These are phyloP conservation scores for Boletellus deceptivus DNA, from an alignment of 1,284 basidiomycete genomes.

Conservation along the genomic window DNA sequence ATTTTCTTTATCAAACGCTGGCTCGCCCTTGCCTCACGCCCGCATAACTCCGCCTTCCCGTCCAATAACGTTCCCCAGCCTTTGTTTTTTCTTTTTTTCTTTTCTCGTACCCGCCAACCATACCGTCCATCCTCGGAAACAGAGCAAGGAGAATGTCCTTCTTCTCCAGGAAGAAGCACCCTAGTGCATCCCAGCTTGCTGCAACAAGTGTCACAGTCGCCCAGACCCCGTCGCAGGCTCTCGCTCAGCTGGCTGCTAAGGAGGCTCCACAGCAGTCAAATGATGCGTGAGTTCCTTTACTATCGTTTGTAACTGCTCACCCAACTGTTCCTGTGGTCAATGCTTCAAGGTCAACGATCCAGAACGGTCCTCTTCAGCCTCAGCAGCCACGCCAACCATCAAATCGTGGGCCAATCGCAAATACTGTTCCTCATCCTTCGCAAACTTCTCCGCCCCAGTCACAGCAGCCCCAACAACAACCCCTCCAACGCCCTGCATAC, in stretches of 20 bases:
- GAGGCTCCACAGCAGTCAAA: slow-evolving; percentile 27
- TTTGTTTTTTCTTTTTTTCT: slow-evolving; percentile 4
- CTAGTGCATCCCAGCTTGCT: slow-evolving; percentile 39
- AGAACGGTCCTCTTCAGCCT: slow-evolving; percentile 28
- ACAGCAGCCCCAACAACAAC: slow-evolving; percentile 26
- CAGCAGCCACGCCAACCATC: slow-evolving; percentile 36
- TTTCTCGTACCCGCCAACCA: slow-evolving; percentile 39
- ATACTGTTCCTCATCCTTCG: slow-evolving; percentile 20
- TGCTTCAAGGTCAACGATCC: slow-evolving; percentile 18
- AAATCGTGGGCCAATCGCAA: slow-evolving; percentile 26
- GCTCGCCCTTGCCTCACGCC: slow-evolving; percentile 19
- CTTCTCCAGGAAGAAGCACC: slow-evolving; percentile 81
- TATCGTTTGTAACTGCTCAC: slow-evolving; percentile 10
- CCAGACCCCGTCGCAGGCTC: slow-evolving; percentile 62
- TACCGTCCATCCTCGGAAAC: slow-evolving; percentile 54
- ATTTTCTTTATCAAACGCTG: slow-evolving; percentile 22
- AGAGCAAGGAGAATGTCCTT: slow-evolving; percentile 80
- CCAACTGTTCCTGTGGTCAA: slow-evolving; percentile 2
- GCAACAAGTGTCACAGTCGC: slow-evolving; percentile 49
- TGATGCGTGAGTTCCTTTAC: slow-evolving; percentile 41
- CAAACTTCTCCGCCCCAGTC: slow-evolving; percentile 25
- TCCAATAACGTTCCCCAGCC: slow-evolving; percentile 14
- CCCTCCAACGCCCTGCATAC: slow-evolving; percentile 60
- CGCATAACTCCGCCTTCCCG: slow-evolving; percentile 7
- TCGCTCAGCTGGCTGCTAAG: slow-evolving; percentile 52